Percentiles rank a stretch among this genome's conserved stretches.
These are phyloP conservation scores for Cystobasidium tubakii DNA, from an alignment of 768 basidiomycete genomes.

Conservation along the genomic window DNA sequence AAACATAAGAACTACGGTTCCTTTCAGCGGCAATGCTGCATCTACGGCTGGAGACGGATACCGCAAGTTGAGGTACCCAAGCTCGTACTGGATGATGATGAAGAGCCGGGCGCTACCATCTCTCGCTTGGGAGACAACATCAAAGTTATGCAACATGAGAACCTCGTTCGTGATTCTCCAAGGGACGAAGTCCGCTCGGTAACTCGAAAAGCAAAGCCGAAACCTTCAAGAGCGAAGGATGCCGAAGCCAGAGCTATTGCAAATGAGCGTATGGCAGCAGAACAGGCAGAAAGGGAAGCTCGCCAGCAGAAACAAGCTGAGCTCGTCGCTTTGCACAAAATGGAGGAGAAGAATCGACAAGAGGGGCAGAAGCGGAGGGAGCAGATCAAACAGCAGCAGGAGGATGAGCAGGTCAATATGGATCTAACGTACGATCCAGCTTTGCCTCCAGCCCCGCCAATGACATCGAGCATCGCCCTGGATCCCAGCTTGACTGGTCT, in stretches of 20 bases:
- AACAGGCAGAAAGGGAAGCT: slow-evolving; percentile 1
- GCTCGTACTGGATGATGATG: slow-evolving; percentile 18
- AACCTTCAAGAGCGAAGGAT: slow-evolving; percentile 31
- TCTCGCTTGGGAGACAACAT: slow-evolving; percentile 1
- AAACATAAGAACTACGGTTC: slow-evolving; percentile 34
- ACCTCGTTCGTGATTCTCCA: slow-evolving; percentile 15
- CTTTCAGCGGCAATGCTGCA: slow-evolving; percentile 33
- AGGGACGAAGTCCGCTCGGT: slow-evolving; percentile 27
- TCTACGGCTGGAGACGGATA: slow-evolving; percentile 30
- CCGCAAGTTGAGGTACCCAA: slow-evolving; percentile 25
- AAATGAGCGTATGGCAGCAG: slow-evolving; percentile 1
- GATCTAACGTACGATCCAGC: slow-evolving; percentile 5
- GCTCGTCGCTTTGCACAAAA: not conserved
- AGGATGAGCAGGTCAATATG: not conserved
- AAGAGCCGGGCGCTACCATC: slow-evolving; percentile 8
- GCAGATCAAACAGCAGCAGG: not conserved
- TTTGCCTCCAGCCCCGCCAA: not conserved
- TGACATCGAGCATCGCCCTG: not conserved
- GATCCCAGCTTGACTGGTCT: slow-evolving; percentile 3
- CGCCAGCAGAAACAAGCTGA: not conserved
- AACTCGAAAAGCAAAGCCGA: slow-evolving; percentile 32
- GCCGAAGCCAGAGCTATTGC: slow-evolving; percentile 16
- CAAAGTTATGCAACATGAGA: slow-evolving; percentile 34
- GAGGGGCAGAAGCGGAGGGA: not conserved
- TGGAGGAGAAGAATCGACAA: not conserved